Conservation (phyloP, 2,329 filamentous ascomycete species). For the Teratosphaeria nubilosa region DNA sequence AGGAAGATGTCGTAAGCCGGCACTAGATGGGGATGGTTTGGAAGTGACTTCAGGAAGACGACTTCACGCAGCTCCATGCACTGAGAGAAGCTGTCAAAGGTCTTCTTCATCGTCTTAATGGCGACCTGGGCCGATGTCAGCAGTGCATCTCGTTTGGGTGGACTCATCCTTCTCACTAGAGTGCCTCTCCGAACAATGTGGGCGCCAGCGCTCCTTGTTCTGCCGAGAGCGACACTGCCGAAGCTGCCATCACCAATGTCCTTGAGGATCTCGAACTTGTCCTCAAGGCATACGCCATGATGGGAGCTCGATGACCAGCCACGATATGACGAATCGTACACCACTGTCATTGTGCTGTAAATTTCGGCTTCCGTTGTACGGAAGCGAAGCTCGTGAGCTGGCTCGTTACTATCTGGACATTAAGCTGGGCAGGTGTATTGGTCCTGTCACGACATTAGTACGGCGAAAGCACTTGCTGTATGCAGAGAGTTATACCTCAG, state of each 20-base stretch:
- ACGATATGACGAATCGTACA: constrained; percentile 59
- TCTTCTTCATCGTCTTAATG: constrained; percentile 99
- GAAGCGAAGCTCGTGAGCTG: constrained; percentile 14
- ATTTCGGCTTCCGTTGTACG: constrained; percentile 6
- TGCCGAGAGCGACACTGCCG: constrained; percentile 84
- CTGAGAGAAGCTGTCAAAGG: constrained; percentile 80
- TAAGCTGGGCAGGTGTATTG: constrained; percentile 1
- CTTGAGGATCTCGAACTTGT: constrained; percentile 93
- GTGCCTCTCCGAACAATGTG: constrained; percentile 82
- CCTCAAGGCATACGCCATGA: constrained; percentile 58
- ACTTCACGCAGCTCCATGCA: constrained; percentile 94
- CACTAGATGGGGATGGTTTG: constrained; percentile 83
- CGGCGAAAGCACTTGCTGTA: too few species aligned
- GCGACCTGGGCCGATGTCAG: constrained; percentile 56
- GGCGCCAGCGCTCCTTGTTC: constrained; percentile 82
- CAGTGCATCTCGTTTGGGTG: background rate
- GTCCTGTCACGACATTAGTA: background rate
- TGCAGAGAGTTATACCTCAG: background rate
- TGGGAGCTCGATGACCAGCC: constrained; percentile 45
- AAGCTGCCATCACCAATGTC: constrained; percentile 99
- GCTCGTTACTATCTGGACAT: constrained; percentile 16
- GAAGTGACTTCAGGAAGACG: constrained; percentile 85
- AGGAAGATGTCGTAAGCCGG: constrained; percentile 96
- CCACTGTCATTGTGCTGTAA: constrained; percentile 58
- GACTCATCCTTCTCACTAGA: constrained; percentile 57